Evolutionary conservation across 2,329 filamentous ascomycete genomes (phyloP).

Genomic region (Nigrograna mackinnonii): DNA sequence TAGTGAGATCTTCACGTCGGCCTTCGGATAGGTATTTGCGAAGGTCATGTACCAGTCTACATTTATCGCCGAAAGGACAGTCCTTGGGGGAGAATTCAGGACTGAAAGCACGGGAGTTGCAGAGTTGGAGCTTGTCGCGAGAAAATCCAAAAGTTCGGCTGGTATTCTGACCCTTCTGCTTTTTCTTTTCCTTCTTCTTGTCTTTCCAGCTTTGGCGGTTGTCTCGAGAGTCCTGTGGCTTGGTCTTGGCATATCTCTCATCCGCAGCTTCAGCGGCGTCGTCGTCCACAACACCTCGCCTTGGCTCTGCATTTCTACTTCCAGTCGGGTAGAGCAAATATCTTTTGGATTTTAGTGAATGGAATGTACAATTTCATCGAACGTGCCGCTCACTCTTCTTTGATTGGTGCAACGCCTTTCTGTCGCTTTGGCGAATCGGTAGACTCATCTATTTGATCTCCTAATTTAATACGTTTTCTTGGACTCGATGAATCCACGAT

Average conservation of each 20-base stretch:
- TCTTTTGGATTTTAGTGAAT: slow-evolving; percentile 29
- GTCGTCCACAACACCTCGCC: slow-evolving; percentile 47
- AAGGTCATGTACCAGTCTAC: slow-evolving; percentile 81
- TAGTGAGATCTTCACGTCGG: slow-evolving; percentile 77
- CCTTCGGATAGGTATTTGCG: slow-evolving; percentile 83
- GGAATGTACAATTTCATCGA: slow-evolving; percentile 5
- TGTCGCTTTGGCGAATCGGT: slow-evolving; percentile 26
- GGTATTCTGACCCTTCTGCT: slow-evolving; percentile 78
- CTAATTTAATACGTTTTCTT: slow-evolving; percentile 33
- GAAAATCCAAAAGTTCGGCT: slow-evolving; percentile 80
- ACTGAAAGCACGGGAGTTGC: slow-evolving; percentile 70
- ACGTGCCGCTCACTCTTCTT: slow-evolving; percentile 63
- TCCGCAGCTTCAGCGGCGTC: slow-evolving; percentile 63
- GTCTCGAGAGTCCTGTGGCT: slow-evolving; percentile 31
- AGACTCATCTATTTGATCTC: slow-evolving; percentile 16
- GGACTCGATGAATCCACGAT: slow-evolving; percentile 34
- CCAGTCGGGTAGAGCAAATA: slow-evolving; percentile 34
- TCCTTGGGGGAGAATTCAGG: slow-evolving; percentile 79
- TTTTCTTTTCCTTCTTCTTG: slow-evolving; percentile 62
- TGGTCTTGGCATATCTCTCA: slow-evolving; percentile 46
- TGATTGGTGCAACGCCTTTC: slow-evolving; percentile 69
- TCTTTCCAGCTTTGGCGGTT: slow-evolving; percentile 40
- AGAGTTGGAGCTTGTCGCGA: slow-evolving; percentile 76
- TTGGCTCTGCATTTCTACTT: slow-evolving; percentile 23
- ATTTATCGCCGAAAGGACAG: slow-evolving; percentile 79